Evolutionary conservation across 1,284 basidiomycete genomes (phyloP).

Genomic region (Microbotryum scabiosae): DNA sequence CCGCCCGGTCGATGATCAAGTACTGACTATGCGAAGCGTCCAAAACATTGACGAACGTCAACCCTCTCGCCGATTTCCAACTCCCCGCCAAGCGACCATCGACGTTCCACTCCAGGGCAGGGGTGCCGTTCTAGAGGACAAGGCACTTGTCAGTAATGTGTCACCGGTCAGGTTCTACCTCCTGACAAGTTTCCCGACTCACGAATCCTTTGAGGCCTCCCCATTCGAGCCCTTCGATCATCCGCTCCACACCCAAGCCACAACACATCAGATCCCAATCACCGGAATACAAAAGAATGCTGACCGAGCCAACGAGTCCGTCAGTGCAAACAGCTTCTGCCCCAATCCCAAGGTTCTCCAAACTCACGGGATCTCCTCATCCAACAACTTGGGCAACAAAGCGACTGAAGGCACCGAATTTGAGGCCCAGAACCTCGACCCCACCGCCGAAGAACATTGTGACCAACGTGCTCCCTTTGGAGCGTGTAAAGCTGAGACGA

Average conservation of each 20-base stretch:
- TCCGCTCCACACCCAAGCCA: slow-evolving; percentile 76
- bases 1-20: no score
- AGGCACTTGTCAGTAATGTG: background rate
- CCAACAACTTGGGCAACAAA: slow-evolving; percentile 66
- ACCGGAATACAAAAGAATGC: slow-evolving; percentile 22
- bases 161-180: background rate
- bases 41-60: slow-evolving; percentile 79
- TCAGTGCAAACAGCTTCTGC: no score
- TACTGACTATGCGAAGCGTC: slow-evolving; percentile 79
- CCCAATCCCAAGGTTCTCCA: background rate
- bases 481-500: slow-evolving; percentile 79
- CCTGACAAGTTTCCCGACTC: background rate
- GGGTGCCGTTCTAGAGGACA: slow-evolving; percentile 47
- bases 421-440: slow-evolving; percentile 53
- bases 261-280: slow-evolving; percentile 56
- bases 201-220: slow-evolving; percentile 68
- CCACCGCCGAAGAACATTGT: slow-evolving; percentile 73
- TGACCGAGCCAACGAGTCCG: background rate
- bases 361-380: slow-evolving; percentile 52
- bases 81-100: slow-evolving; percentile 69
- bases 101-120: slow-evolving; percentile 69
- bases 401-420: slow-evolving; percentile 64
- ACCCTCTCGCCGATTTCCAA: slow-evolving; percentile 78
- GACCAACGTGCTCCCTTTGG: slow-evolving; percentile 55
- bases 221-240: slow-evolving; percentile 78